Percentiles rank a stretch among this genome's conserved stretches.
Conservation (phyloP, 345 rosid species). For the Ricinus communis region DNA sequence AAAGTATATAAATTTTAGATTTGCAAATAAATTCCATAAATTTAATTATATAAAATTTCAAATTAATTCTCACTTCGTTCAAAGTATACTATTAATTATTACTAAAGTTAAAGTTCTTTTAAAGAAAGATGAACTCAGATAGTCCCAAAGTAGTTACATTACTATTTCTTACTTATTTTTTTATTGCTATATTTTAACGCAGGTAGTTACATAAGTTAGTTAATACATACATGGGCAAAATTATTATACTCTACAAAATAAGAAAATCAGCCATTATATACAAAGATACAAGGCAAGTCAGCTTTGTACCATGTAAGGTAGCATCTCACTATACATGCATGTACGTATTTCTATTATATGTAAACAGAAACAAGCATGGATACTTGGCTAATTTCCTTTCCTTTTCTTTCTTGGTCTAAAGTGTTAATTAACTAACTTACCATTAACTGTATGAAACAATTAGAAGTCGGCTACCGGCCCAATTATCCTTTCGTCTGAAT, state of each 20-base stretch:
- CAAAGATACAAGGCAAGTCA: neutral
- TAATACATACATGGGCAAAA: neutral
- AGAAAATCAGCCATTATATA: neutral
- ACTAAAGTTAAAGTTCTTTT: no score
- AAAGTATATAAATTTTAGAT: no score
- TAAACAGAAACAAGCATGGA: neutral
- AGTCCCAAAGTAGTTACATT: no score
- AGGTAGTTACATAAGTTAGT: neutral
- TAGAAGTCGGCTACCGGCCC: slow-evolving; percentile 6
- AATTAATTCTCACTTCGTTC: no score
- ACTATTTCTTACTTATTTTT: no score
- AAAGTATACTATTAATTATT: no score
- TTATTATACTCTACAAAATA: neutral
- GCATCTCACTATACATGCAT: slow-evolving; percentile 10
- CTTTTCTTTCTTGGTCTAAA: neutral
- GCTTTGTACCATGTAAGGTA: neutral
- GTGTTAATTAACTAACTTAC: slow-evolving; percentile 3
- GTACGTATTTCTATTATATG: neutral
- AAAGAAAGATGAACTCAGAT: no score
- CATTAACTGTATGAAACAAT: neutral
- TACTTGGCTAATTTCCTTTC: neutral
- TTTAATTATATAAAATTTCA: no score
- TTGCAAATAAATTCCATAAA: no score
- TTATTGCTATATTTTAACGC: no score
- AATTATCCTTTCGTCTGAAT: slow-evolving; percentile 24